Base-by-base conservation (phyloP, 169 alveolate species). In the Cryptosporidium xiaoi region DNA sequence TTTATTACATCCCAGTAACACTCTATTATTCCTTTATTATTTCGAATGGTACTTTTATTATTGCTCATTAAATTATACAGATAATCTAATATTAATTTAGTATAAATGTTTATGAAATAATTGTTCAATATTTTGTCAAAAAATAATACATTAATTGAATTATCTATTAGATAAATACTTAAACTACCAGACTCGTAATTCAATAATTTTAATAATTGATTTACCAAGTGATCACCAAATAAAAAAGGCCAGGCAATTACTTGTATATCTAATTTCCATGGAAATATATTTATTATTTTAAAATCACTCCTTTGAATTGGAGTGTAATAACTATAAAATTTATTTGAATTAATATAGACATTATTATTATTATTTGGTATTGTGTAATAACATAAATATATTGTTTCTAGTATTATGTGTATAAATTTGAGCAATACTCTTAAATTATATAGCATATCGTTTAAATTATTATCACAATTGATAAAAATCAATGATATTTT, bases 201-300 rank as follows among this genome's bases (percentile, higher is more conserved):
- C 18, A 69, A 20, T 51, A 4, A 29, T 7, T 69, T 33, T 29
- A 77, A 62, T 48, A 77, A 48, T 15, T 40, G 24, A 15, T 40
- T 77, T 5, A 33, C 27, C 18, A 60, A 31, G 34, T 50, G 16
- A 20, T 62, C 87, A 58, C 87, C 71, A 62, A 77, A 77, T 24
- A 77, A 34, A 8, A 77, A 24, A 13, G 87, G 40, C 87, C 87
- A 77, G 2, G 87, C 71, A 36, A 44, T 2, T 18, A 77, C 6
- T 34, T 62, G 7, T 8, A 77, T 16, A 24, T 62, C 71, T 12
- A 77, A 58, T 24, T 77, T 71, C 87, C 87, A 77, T 3, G 87
- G 87, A 24, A 77, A 60, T 18, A 56, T 60, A n/a, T 24, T 60
- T 44, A 34, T 40, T 2, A 77, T 18, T 0, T 40, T n/a, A 36